Evolutionary conservation across 257 asterid species (phyloP), one percentile per base, ranked within the genome.

Genomic region (Cinchona pubescens): DNA sequence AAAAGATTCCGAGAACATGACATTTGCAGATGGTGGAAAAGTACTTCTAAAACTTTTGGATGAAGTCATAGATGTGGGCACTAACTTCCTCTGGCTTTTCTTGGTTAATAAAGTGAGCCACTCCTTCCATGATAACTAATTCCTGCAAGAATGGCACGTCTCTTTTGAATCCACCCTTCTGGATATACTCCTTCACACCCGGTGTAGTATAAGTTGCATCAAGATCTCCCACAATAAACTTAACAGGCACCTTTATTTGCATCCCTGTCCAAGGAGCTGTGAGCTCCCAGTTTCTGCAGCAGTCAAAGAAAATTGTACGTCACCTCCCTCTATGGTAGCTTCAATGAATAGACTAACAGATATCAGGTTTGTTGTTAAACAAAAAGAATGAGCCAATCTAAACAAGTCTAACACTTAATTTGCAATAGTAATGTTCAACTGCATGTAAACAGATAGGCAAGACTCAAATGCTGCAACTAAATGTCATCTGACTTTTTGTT

Each of bases 121-220:
- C 86, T n/a, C 91, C 84, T 71, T 87, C 81, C 72, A 94, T 53
- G 67, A 94, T 88, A 18, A 94, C 90, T 16, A 88, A 81, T 2
- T 92, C 97, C 69, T 88, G 92, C 81, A 92, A 61, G 72, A 89
- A 61, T 1, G 99, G 98, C 45, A 94, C 99, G 27, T 94, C 98
- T 2, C 80, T 77, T 48, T 89, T 90, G 90, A 94, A 90, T 1
- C 86, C 92, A 8, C 96, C 97, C 0, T 93, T 93, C n/a, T 89
- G 93, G 6, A 94, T 88, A 18, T 92, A 94, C 72, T 94, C 98
- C 88, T 90, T 90, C 51, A 88, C 79, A 29, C 99, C 99, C 18
- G 96, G 96, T 0, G 96, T 94, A 0, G 85, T 90, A 77, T 94
- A 94, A 72, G 87, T 84, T 92, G 90, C 79, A 46, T 94, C 99